A percentile compares a stretch with the other conserved stretches of the same genome.
Conservation (phyloP, 495 filamentous ascomycete genomes). For the Apodospora peruviana region DNA sequence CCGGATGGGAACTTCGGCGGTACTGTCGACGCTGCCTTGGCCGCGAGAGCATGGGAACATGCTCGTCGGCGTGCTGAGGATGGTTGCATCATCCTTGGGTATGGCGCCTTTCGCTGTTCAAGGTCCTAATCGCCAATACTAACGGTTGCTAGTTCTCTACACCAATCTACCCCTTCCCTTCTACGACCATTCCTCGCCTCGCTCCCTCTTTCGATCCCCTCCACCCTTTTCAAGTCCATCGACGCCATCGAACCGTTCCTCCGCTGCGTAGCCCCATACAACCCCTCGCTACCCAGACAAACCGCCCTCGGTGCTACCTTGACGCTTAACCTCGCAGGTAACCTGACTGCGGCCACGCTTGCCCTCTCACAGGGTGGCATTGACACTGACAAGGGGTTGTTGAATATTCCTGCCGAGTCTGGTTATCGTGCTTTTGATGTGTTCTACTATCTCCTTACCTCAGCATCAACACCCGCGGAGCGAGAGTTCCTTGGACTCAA, state of each 20-base stretch:
- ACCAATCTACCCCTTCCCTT: constrained; percentile 80
- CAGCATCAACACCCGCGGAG: constrained; percentile 83
- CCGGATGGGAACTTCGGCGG: constrained; percentile 65
- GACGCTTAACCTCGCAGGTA: constrained; percentile 75
- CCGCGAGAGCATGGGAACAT: constrained; percentile 90
- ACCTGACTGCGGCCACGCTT: constrained; percentile 66
- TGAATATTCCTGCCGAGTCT: constrained; percentile 70
- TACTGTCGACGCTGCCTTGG: constrained; percentile 73
- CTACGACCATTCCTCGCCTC: constrained; percentile 75
- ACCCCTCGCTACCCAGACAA: constrained; percentile 78
- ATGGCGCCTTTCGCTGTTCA: constrained; percentile 17
- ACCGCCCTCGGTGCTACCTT: constrained; percentile 74
- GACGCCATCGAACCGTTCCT: constrained; percentile 79
- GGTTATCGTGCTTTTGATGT: constrained; percentile 96
- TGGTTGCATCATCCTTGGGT: constrained; percentile 88
- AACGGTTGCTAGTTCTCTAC: constrained; percentile 59
- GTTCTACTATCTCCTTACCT: constrained; percentile 93
- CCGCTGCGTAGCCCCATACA: constrained; percentile 78
- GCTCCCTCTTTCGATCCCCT: constrained; percentile 72
- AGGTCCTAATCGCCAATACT: background rate
- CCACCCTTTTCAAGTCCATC: constrained; percentile 67
- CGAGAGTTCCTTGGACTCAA: constrained; percentile 86
- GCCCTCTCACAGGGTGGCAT: constrained; percentile 83
- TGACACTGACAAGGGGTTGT: constrained; percentile 73
- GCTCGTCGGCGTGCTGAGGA: constrained; percentile 91